Base-by-base conservation (phyloP, 2,329 filamentous ascomycete genomes). In the Colletotrichum sansevieriae region DNA sequence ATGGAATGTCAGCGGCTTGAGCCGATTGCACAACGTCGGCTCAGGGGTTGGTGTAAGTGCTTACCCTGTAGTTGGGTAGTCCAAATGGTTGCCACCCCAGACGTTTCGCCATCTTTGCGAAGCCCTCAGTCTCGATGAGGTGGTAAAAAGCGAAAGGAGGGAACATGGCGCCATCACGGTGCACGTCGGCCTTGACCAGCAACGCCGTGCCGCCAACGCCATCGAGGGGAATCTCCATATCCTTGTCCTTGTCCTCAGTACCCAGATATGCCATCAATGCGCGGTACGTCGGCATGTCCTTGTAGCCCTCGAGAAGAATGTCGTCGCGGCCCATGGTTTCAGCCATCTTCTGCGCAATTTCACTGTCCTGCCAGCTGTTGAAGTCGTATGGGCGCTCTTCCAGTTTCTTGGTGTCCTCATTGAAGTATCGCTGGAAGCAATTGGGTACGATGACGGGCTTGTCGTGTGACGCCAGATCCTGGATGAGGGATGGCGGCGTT, bases 141-240 rank as follows among this genome's bases (percentile, higher is more conserved):
- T 99, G 92, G 78, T 98, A 98, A 77, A 99, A 99, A 3, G 95
- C 82, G 78, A 99, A 99, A 0, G 96, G 89, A 18, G 96, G 96
- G 82, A 99, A 99, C 95, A 98, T 99, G 78, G 96, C 95, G 20
- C 96, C 96, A 76, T 99, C 96, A 29, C 96, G 90, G 78, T 99
- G 96, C 25, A 99, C 96, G 68, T 98, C 95, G 2, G 95, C 96
- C 83, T 97, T 98, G 69, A 99, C 96, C 75, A 99, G 83, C 71
- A 99, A 83, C 2, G 95, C 93, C 1, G 95, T 97, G 41, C 96
- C 96, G 63, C 96, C 96, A 3, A 99, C 96, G 57, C 96, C 96
- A 77, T 99, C 96, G 9, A 99, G 86, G 49, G 90, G 86, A 59
- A 98, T 87, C 76, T 92, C 89, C 41, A 86, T 80, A 57, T 87